Percentiles rank a stretch among this genome's conserved stretches.
These are phyloP conservation scores for Phytophthora pini DNA, from an alignment of 352 stramenopile genomes.

Conservation along the genomic window DNA sequence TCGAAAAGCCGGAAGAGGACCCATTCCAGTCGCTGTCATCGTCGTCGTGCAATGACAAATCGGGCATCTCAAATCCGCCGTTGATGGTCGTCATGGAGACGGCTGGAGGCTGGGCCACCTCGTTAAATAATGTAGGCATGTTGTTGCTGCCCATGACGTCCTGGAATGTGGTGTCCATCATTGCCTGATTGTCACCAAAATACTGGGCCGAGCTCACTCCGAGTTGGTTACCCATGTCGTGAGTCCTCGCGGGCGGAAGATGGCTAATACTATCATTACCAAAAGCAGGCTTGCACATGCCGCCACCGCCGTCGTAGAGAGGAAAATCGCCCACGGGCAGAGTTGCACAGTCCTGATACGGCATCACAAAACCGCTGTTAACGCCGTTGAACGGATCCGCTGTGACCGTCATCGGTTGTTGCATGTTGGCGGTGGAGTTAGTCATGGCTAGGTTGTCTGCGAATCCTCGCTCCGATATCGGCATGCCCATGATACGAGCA, in stretches of 20 bases:
- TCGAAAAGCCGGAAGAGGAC: conserved; percentile 36
- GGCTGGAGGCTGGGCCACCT: conserved; percentile 25
- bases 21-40: conserved; percentile 32
- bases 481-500: conserved; percentile 19
- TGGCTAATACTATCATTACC: not conserved
- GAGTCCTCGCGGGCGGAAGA: not conserved
- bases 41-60: conserved; percentile 20
- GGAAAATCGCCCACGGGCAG: conserved; percentile 27
- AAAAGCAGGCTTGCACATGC: conserved; percentile 17
- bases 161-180: conserved; percentile 12
- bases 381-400: conserved; percentile 11
- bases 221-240: conserved; percentile 5
- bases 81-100: conserved; percentile 25
- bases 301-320: conserved; percentile 13
- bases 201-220: not conserved
- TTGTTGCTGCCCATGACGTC: conserved; percentile 10
- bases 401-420: not conserved
- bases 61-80: conserved; percentile 10
- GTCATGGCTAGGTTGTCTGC: conserved; percentile 5
- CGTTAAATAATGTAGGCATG: conserved; percentile 17
- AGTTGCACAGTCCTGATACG: conserved; percentile 24
- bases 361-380: conserved; percentile 26
- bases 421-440: conserved; percentile 7
- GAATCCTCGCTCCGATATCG: conserved; percentile 9
- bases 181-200: conserved; percentile 13